Base-by-base conservation (phyloP, 2,329 filamentous ascomycete genomes). In the Didymella glomerata region DNA sequence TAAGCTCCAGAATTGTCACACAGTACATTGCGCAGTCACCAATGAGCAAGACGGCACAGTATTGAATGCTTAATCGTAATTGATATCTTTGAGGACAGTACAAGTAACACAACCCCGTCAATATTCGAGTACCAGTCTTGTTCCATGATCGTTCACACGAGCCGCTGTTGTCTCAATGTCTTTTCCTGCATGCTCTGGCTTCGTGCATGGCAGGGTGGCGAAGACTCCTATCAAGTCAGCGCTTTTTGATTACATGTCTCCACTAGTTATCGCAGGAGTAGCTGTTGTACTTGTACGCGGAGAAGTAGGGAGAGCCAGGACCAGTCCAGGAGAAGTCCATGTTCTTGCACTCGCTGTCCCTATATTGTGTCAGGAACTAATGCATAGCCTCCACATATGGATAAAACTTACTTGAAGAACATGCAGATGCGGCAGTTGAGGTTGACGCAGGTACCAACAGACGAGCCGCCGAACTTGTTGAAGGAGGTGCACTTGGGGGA, bases 351-450 rank as follows among this genome's bases (percentile, higher is more conserved):
- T 25, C 20, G 30, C 22, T 25, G 13, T 36, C 18, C 22, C 46
- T 48, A 25, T 20, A 11, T 13, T 13, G 24, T 10, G 3, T 48
- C 16, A 48, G 47, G 22, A 40, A 13, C 4, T 14, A 36, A 27
- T 7, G 14, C 14, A 9, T 16, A 27, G 3, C n/a, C 10, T 32
- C 8, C 44, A 20, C n/a, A 3, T 5, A 16, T 32, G 4, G 0
- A 22, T 2, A 2, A 2, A 4, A 14, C 44, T 14, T 47, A 47
- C 44, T 32, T 32, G 44, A 47, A 47, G n/a, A 47, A 47, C 27
- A 47, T 47, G 27, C 44, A 47, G 44, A 47, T 47, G n/a, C 25
- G 25, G 10, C 44, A 47, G 18, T 47, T n/a, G 27, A 47, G 18
- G 27, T 32, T 47, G 27, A 25, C 27, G 27, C 27, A 47, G n/a